phyloP scores from a whole-genome alignment of 139 green algal species.

The Haematococcus sp. region DNA sequence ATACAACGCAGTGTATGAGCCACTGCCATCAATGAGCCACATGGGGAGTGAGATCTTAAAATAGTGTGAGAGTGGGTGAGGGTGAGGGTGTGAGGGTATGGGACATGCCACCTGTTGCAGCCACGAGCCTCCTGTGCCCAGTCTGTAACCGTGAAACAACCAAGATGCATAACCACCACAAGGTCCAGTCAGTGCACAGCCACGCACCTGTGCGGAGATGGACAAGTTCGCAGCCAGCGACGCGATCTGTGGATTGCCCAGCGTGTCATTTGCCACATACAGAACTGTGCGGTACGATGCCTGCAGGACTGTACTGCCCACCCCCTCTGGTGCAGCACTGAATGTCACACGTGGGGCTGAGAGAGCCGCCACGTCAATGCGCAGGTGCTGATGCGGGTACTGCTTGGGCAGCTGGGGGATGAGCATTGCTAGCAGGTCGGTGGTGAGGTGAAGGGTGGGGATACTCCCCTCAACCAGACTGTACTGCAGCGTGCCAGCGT shows the following conservation, averaged over 20 bases:
- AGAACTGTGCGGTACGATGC: constrained; percentile 18
- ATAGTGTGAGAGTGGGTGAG: background rate
- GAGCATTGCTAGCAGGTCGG: constrained; percentile 38
- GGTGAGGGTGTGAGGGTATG: too few relatives aligned
- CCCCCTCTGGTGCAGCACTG: background rate
- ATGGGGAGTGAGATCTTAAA: background rate
- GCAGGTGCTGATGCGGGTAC: constrained; percentile 31
- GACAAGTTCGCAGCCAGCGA: constrained; percentile 24
- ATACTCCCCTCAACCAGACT: constrained; percentile 23
- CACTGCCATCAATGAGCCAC: background rate
- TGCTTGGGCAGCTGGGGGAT: constrained; percentile 40
- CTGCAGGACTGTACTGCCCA: background rate
- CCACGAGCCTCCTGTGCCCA: too few relatives aligned
- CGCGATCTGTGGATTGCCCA: constrained; percentile 31
- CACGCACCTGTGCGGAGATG: constrained; percentile 2
- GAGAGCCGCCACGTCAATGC: constrained; percentile 17
- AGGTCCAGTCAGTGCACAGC: too few relatives aligned
- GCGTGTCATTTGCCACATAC: constrained; percentile 29
- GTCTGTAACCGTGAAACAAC: too few relatives aligned
- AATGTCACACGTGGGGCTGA: constrained; percentile 24
- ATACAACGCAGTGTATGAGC: background rate
- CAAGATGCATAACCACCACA: too few relatives aligned
- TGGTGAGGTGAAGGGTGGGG: constrained; percentile 33
- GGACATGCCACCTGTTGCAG: too few relatives aligned
- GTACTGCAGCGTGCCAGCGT: constrained; percentile 18